Evolutionary conservation across 805 yeast genomes (phyloP), one percentile per base, ranked within the genome.

Genomic region (Saccharomycopsis sp.): DNA sequence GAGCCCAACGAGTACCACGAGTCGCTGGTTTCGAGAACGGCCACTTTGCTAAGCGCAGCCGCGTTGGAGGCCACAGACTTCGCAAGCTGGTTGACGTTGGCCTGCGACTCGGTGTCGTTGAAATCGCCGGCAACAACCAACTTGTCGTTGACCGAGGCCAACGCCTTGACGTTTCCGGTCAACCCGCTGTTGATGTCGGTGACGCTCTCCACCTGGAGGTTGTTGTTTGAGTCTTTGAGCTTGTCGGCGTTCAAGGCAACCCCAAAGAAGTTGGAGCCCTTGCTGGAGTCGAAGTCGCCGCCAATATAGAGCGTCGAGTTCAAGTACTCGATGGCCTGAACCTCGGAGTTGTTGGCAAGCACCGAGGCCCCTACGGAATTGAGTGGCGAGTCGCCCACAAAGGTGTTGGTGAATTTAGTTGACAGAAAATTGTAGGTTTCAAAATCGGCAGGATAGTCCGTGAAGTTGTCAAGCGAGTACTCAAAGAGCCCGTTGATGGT

Each of bases 401-500:
- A 62, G 0, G 58, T 56, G 12, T 64, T 58, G 44, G 65, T 63
- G n/a, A 62, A 59, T 49, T 55, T 58, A 0, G 44, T 7, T 7
- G 72, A 64, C 22, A 61, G 24, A 59, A 67, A 56, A 38, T 71
- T 63, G 8, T 71, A 65, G 47, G 67, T 64, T 14, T 70, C 66
- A 24, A 69, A 63, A 12, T 65, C 62, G 3, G 68, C 52, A 7
- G 86, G 74, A 68, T 87, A 89, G 2, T 68, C 54, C 8, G 86
- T 73, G 68, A 87, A 89, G 68, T 91, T 91, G 1, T 80, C 70
- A 42, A 84, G 72, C 0, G 89, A 84, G 70, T 86, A 94, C 72
- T 93, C 97, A 67, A 93, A 89, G 20, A 93, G 65, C 8, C 96
- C 96, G 69, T 88, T 87, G 55, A 92, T 69, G 1, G 75, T 66